Evolutionary conservation across 768 basidiomycete species (phyloP), one percentile per base, ranked within the genome.

Genomic region (Dictyophora rubrovolvata): DNA sequence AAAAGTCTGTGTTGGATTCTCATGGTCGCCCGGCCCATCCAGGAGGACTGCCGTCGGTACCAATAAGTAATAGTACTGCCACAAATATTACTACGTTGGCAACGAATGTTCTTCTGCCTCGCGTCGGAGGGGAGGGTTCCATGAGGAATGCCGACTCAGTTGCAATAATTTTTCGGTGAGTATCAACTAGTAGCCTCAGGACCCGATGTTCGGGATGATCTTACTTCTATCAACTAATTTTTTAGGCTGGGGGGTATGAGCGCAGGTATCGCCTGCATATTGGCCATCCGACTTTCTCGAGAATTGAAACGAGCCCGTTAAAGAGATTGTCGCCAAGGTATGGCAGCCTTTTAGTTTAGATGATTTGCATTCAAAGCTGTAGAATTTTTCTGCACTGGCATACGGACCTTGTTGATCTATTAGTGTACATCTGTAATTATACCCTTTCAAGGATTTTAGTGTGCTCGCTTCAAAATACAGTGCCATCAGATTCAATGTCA

Each of bases 401-500:
- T 42, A 42, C n/a, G 42, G 42, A 42, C 42, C 42, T 42, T 42
- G 42, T 14, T 42, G 42, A 42, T 42, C 10, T 42, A 42, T 42
- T 42, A 42, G 42, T 42, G 42, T 42, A 42, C 42, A 42, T 42
- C n/a, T 42, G 42, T 42, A 42, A 42, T n/a, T 12, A 42, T 42
- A 42, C 42, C 42, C 12, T 42, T 42, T 42, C 42, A 42, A 42
- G 42, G n/a, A 14, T 42, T 14, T 42, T 12, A 28, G 28, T 28
- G 28, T 42, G 12, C 42, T n/a, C 42, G 5, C n/a, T 35, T 35
- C 54, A 91, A 66, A 91, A 90, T 5, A 91, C 81, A 1, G 89
- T 92, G 1, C 89, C 89, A 61, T 92, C 89, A 61, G 88, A 90
- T 61, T 84, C 79, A 59, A 92, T 90, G 61, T 89, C 89, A 65